Conservation (phyloP, 208 protist species). For the Acanthamoeba lenticulata region DNA sequence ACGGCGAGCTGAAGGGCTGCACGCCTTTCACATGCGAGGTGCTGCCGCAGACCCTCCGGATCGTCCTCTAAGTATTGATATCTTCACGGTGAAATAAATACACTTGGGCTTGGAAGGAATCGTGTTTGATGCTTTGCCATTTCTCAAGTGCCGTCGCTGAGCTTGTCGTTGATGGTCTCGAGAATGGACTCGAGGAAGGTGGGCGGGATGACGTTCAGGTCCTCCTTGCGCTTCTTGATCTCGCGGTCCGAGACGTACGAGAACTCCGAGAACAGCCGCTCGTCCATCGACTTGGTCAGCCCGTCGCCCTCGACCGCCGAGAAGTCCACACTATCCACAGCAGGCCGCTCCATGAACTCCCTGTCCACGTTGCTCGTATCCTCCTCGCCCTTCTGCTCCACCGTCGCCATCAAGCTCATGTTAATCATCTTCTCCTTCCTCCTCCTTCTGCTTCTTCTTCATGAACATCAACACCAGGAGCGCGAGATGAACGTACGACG, state of each 20-base stretch:
- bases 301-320: neutral
- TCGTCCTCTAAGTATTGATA: neutral
- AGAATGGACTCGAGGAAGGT: slow-evolving; percentile 1
- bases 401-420: neutral
- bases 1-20: slow-evolving; percentile 46
- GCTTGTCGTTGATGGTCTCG: slow-evolving; percentile 3
- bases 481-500: neutral
- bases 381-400: neutral
- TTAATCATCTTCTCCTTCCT: too few relatives aligned
- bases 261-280: slow-evolving; percentile 1
- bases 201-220: neutral
- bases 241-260: slow-evolving; percentile 4
- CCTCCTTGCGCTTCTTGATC: neutral
- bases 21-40: slow-evolving; percentile 47
- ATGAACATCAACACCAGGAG: too few relatives aligned
- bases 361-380: slow-evolving; percentile 44
- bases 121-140: too few relatives aligned
- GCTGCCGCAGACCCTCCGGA: neutral
- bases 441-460: too few relatives aligned
- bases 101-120: too few relatives aligned
- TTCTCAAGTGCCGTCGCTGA: neutral
- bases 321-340: neutral
- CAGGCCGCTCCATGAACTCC: neutral
- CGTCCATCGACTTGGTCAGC: slow-evolving; percentile 27
- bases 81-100: too few relatives aligned